Percentiles rank a stretch among this genome's conserved stretches.
These are phyloP conservation scores for Xylaria polymorpha DNA, from an alignment of 2,329 filamentous ascomycete genomes.

Conservation along the genomic window DNA sequence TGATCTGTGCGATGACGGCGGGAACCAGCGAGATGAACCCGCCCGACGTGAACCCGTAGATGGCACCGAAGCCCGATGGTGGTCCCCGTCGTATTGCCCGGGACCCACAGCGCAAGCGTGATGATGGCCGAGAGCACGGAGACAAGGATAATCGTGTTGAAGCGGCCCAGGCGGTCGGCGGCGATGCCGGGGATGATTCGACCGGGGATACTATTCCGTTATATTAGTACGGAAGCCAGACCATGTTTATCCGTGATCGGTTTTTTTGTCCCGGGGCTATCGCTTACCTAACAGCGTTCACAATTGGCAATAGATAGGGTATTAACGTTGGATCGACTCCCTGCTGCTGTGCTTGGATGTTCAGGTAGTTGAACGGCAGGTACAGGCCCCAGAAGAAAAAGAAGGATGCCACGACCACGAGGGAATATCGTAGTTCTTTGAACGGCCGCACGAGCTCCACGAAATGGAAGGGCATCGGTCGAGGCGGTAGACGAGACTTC, in stretches of 20 bases:
- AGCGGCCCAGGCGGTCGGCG: conserved; percentile 56
- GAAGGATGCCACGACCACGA: conserved; percentile 30
- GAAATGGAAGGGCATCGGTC: conserved; percentile 56
- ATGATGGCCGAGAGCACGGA: conserved; percentile 29
- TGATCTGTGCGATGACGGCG: conserved; percentile 75
- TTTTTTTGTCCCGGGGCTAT: too few species aligned
- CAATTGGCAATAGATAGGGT: conserved; percentile 37
- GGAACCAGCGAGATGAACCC: conserved; percentile 71
- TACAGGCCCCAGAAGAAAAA: conserved; percentile 39
- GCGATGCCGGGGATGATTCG: conserved; percentile 63
- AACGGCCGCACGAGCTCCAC: conserved; percentile 61
- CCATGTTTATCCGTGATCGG: too few species aligned
- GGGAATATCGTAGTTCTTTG: conserved; percentile 50
- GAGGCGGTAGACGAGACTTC: conserved; percentile 52
- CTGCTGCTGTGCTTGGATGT: conserved; percentile 37
- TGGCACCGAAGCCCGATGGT: conserved; percentile 69
- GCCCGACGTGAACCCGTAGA: conserved; percentile 75
- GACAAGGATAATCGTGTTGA: conserved; percentile 52
- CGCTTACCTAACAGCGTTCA: conserved; percentile 39
- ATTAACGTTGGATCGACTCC: conserved; percentile 33
- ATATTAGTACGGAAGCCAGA: conserved; percentile 1
- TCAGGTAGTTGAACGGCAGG: conserved; percentile 38
- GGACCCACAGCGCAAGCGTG: conserved; percentile 37
- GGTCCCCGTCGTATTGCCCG: conserved; percentile 50
- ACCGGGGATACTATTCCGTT: conserved; percentile 48